Conservation (phyloP, 768 basidiomycete genomes). For the Candolleomyces aberdarensis region DNA sequence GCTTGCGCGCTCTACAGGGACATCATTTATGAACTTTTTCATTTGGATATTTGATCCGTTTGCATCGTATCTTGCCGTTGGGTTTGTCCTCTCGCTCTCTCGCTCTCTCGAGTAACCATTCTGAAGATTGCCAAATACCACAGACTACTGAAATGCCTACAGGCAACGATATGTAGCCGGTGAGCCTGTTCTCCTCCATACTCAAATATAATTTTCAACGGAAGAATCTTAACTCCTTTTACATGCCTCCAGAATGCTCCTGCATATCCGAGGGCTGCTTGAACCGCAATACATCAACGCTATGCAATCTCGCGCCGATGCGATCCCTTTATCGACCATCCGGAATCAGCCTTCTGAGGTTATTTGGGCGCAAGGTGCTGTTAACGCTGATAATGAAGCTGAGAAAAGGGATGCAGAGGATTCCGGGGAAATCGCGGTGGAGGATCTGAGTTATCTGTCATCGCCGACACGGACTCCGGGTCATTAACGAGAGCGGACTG, state of each 20-base stretch:
- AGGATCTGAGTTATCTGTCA: no score
- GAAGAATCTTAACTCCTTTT: no score
- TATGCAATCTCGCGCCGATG: no score
- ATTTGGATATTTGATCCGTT: constrained; percentile 24
- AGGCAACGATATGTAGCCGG: constrained; percentile 26
- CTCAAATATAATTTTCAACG: no score
- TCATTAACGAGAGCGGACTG: no score
- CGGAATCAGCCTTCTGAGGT: no score
- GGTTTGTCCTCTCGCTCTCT: constrained; percentile 4
- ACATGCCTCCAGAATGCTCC: constrained; percentile 15
- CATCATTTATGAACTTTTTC: constrained; percentile 22
- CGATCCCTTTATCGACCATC: no score
- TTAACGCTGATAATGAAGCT: no score
- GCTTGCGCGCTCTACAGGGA: constrained; percentile 8
- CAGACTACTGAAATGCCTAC: constrained; percentile 18
- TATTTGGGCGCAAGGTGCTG: no score
- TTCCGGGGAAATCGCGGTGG: no score
- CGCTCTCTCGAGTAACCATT: not conserved
- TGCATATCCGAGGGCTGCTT: constrained; percentile 22
- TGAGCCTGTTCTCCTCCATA: not conserved
- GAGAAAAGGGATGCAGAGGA: no score
- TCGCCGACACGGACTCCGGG: no score
- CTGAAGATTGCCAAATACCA: not conserved
- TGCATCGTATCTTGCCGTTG: constrained; percentile 22
- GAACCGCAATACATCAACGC: constrained; percentile 4